phyloP scores from a whole-genome alignment of 192 early-diverging fungal species.

The Entophlyctis helioformis region DNA sequence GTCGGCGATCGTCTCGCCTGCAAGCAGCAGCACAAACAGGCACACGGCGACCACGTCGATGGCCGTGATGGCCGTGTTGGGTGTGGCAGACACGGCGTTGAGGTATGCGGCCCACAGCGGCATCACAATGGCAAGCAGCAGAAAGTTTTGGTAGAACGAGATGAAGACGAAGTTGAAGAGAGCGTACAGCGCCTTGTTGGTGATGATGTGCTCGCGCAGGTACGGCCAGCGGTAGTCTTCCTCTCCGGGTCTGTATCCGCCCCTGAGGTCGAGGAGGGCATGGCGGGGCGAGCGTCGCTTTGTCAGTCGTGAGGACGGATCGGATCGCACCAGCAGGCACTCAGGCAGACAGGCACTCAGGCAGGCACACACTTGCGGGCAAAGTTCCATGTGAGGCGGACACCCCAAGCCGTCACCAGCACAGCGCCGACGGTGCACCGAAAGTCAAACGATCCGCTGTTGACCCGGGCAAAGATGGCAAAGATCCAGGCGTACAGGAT shows the following conservation, averaged over 20 bases:
- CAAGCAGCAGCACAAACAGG: constrained; percentile 30
- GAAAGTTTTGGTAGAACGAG: constrained; percentile 55
- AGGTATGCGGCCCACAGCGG: constrained; percentile 24
- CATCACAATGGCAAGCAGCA: constrained; percentile 44
- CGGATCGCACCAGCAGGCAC: no score
- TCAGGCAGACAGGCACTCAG: not conserved
- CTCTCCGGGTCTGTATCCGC: no score
- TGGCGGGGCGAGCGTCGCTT: no score
- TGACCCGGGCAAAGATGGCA: constrained; percentile 8
- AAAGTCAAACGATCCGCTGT: constrained; percentile 11
- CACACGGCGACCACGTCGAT: constrained; percentile 33
- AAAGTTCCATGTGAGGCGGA: constrained; percentile 72
- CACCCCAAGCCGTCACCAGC: constrained; percentile 58
- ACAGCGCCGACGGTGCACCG: constrained; percentile 23
- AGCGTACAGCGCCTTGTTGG: constrained; percentile 36
- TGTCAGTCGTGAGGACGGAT: no score
- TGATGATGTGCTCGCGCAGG: no score
- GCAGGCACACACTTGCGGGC: constrained; percentile 31
- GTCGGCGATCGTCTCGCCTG: constrained; percentile 60
- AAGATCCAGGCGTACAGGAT: constrained; percentile 46
- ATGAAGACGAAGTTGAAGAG: constrained; percentile 63
- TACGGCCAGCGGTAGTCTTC: no score
- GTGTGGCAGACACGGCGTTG: not conserved
- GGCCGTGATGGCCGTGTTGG: not conserved
- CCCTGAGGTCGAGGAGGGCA: no score